These are phyloP conservation scores for Cicer pinnatifidum DNA, from an alignment of 306 rosid species.

Conservation along the genomic window DNA sequence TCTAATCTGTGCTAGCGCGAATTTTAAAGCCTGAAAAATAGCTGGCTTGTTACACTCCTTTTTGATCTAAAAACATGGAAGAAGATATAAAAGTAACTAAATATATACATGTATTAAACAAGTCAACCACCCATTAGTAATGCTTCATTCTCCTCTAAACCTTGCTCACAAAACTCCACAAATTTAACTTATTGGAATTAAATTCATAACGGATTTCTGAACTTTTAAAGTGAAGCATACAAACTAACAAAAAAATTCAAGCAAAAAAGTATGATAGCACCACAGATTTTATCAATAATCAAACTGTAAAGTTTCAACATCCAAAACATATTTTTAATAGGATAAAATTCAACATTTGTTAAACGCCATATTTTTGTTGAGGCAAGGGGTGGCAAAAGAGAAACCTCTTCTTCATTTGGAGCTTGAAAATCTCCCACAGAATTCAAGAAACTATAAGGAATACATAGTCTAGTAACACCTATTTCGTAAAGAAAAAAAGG, in stretches of 20 bases:
- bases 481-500: not conserved
- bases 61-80: constrained; percentile 37
- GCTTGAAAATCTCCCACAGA: constrained; percentile 27
- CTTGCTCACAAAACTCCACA: constrained; percentile 36
- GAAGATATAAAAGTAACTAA: constrained; percentile 20
- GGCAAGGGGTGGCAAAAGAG: not conserved
- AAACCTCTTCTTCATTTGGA: not conserved
- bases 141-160: constrained; percentile 19
- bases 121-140: not conserved
- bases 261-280: constrained; percentile 29
- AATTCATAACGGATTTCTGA: constrained; percentile 26
- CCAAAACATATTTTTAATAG: constrained; percentile 19
- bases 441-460: constrained; percentile 18
- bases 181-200: constrained; percentile 4
- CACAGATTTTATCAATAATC: constrained; percentile 5
- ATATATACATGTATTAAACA: not conserved
- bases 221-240: not conserved
- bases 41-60: constrained; percentile 35
- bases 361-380: not conserved
- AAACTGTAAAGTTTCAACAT: constrained; percentile 13
- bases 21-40: constrained; percentile 74
- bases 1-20: constrained; percentile 80
- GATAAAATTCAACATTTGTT: constrained; percentile 8
- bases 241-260: constrained; percentile 6
- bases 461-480: constrained; percentile 4